A percentile compares a stretch with the other conserved stretches of the same genome.
Conservation (phyloP, 2,329 filamentous ascomycete species). For the Xylaria sp. region DNA sequence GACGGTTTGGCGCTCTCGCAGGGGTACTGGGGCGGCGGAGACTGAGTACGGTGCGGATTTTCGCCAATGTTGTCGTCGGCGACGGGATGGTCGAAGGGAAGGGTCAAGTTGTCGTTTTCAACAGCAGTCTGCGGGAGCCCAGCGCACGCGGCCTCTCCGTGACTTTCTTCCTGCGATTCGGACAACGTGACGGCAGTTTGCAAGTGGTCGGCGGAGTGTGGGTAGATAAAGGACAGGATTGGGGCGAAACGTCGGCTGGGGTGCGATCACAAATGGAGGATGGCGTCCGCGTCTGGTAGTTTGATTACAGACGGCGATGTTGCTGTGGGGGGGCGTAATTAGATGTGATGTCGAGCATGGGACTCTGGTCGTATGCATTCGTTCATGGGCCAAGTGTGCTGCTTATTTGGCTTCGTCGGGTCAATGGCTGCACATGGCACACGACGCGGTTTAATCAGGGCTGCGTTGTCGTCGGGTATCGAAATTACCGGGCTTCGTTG, state of each 20-base stretch:
- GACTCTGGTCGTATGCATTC: constrained; percentile 10
- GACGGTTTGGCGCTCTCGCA: constrained; percentile 54
- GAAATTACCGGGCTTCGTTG: neutral
- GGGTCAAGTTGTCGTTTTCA: constrained; percentile 12
- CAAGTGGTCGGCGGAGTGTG: neutral
- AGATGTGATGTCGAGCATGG: constrained; percentile 15
- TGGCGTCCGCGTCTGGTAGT: constrained; percentile 17
- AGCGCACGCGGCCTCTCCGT: constrained; percentile 42
- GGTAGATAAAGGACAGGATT: constrained; percentile 3
- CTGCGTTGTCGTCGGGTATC: neutral
- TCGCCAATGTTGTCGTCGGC: constrained; percentile 14
- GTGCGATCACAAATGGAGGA: constrained; percentile 21
- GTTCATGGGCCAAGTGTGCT: constrained; percentile 2
- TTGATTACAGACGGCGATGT: constrained; percentile 24
- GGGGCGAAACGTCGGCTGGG: constrained; percentile 9
- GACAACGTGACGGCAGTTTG: constrained; percentile 44
- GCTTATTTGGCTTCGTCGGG: neutral
- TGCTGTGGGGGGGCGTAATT: constrained; percentile 21
- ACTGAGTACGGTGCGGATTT: constrained; percentile 37
- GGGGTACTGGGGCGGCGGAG: constrained; percentile 57
- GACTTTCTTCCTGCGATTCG: constrained; percentile 39
- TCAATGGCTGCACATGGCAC: neutral
- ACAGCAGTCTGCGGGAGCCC: constrained; percentile 32
- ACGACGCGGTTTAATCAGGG: neutral
- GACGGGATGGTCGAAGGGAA: constrained; percentile 24